Percentiles rank a stretch among this genome's conserved stretches.
phyloP scores from a whole-genome alignment of 176 grass and related monocot genomes.

The Chloris gayana region DNA sequence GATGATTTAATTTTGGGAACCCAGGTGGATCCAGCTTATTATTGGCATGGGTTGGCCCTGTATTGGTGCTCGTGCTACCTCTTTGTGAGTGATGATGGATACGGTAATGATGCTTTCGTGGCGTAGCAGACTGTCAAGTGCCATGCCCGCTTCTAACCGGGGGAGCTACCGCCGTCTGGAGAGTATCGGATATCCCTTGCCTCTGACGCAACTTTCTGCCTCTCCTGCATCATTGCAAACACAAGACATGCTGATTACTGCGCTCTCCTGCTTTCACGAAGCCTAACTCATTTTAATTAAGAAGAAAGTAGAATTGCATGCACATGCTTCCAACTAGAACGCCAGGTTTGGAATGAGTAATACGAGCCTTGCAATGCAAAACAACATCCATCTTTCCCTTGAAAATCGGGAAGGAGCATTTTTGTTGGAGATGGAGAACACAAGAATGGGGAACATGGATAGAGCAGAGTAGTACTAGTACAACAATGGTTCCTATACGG shows the following conservation, averaged over 20 bases:
- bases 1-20: background rate
- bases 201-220: conserved; percentile 24
- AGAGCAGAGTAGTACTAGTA: background rate
- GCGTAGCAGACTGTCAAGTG: conserved; percentile 40
- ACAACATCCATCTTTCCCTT: background rate
- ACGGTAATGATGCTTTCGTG: conserved; percentile 55
- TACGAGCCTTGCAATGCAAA: background rate
- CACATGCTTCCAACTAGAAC: background rate
- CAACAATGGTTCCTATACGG: background rate
- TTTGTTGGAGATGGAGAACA: background rate
- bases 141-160: background rate
- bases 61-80: background rate
- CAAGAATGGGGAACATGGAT: background rate
- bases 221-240: conserved; percentile 26
- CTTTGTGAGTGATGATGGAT: background rate
- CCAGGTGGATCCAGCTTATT: background rate
- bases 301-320: background rate
- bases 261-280: background rate
- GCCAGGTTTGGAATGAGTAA: background rate
- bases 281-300: background rate
- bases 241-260: background rate
- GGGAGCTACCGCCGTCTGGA: background rate
- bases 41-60: background rate
- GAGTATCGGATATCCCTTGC: conserved; percentile 28
- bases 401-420: no score